These are phyloP conservation scores for Myxozyma nipponensis DNA, from an alignment of 805 yeast genomes.

Conservation along the genomic window DNA sequence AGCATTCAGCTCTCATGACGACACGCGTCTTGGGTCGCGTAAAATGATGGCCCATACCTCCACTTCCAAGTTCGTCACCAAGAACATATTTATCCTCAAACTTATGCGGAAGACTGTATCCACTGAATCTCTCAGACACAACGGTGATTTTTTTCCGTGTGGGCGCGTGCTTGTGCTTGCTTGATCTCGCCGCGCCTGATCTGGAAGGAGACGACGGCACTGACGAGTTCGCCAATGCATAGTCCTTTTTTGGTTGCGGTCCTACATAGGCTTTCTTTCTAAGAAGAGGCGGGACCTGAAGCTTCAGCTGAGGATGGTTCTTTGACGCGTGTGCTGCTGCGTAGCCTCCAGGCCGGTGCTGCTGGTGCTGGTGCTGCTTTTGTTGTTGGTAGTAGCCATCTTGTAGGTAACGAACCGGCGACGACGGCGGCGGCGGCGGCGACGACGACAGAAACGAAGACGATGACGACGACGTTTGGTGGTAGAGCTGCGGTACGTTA, in stretches of 20 bases:
- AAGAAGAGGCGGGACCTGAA: slow-evolving; percentile 3
- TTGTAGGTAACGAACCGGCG: too few species aligned
- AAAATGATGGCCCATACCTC: slow-evolving; percentile 19
- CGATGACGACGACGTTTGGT: slow-evolving; percentile 3
- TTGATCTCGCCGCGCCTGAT: neutral
- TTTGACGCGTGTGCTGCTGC: neutral
- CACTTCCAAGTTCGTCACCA: slow-evolving; percentile 26
- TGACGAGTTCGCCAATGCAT: neutral
- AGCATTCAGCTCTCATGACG: neutral
- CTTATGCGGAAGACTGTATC: slow-evolving; percentile 12
- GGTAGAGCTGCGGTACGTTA: slow-evolving; percentile 5
- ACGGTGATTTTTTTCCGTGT: slow-evolving; percentile 15
- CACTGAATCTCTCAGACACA: slow-evolving; percentile 15
- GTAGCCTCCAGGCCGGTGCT: neutral
- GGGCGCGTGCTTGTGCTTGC: neutral
- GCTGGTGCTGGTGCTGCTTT: neutral
- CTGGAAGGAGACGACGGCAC: neutral
- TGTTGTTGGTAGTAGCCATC: too few species aligned
- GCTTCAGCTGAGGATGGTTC: slow-evolving; percentile 2
- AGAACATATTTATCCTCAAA: slow-evolving; percentile 17
- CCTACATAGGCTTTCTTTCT: slow-evolving; percentile 1
- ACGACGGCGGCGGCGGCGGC: slow-evolving; percentile 11
- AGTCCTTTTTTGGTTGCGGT: neutral
- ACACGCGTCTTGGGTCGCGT: too few species aligned
- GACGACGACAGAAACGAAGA: slow-evolving; percentile 14